phyloP scores from a whole-genome alignment of 208 protist genomes.

The Leishmania martiniquensis region DNA sequence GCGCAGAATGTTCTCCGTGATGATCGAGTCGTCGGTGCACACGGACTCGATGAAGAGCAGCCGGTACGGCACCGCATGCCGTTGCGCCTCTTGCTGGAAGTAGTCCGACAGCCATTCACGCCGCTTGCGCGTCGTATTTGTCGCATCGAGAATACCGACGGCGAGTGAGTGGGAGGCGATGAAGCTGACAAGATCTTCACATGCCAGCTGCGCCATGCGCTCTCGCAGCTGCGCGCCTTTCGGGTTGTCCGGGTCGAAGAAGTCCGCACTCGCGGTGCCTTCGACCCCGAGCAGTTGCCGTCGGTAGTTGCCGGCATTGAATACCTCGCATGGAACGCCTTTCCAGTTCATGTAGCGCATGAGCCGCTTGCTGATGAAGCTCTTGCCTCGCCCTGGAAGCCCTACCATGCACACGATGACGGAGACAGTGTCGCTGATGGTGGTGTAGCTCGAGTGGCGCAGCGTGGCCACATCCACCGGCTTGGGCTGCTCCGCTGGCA shows the following conservation, averaged over 20 bases:
- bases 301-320: constrained; percentile 91
- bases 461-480: constrained; percentile 14
- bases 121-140: constrained; percentile 88
- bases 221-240: constrained; percentile 75
- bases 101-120: constrained; percentile 63
- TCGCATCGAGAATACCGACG: constrained; percentile 93
- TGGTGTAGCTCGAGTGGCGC: constrained; percentile 78
- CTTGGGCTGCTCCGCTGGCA: constrained; percentile 24
- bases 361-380: constrained; percentile 83
- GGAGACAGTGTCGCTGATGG: constrained; percentile 72
- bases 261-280: constrained; percentile 57
- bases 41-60: constrained; percentile 94
- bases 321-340: constrained; percentile 85
- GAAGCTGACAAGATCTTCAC: constrained; percentile 83
- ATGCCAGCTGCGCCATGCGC: constrained; percentile 86
- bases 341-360: constrained; percentile 94
- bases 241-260: constrained; percentile 86
- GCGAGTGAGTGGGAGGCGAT: constrained; percentile 59
- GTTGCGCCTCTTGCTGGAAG: constrained; percentile 52
- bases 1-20: constrained; percentile 90
- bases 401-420: constrained; percentile 92
- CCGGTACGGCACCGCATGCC: constrained; percentile 55
- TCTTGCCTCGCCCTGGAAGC: constrained; percentile 89
- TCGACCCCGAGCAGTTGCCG: constrained; percentile 83
- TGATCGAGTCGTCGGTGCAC: constrained; percentile 88